Evolutionary conservation across 805 yeast species (phyloP), one percentile per base, ranked within the genome.

Genomic region (Wickerhamiella slavikovae): DNA sequence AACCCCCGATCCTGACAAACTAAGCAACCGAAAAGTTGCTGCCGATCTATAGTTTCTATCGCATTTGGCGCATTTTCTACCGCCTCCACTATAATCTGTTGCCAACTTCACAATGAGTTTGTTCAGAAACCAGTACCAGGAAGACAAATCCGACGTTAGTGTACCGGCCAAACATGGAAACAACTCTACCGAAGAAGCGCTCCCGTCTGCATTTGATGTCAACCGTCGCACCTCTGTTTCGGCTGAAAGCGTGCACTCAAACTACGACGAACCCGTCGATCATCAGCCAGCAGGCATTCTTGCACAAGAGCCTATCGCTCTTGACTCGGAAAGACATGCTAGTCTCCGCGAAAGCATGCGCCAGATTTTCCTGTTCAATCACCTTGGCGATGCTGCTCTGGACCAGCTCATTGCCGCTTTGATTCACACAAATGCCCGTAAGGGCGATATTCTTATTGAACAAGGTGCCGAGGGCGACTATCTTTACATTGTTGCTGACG

Each of bases 401-500:
- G 64, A 63, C 35, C 68, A 85, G 5, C 83, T 89, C 13, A 66
- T 89, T 27, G 66, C 68, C 41, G 91, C 95, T n/a, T 62, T 89
- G 38, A 70, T 72, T 41, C 89, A 76, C 48, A 75, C 76, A 42
- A 52, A 57, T 29, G 67, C 70, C 24, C 45, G 62, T 2, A 58
- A 64, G 31, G 75, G 69, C 32, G 55, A 68, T 4, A 71, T 67
- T 38, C 71, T 85, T 36, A 82, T 83, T 46, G 66, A 56, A 38
- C 94, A 85, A 54, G 95, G 95, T 30, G 94, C 78, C 45, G 93
- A 77, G 46, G 95, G 95, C 40, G 94, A 85, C 54, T 83, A 58
- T 51, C 79, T 85, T 48, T 83, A 82, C 52, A 70, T 83, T 24
- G 67, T 83, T 32, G 95, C 83, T 53, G 52, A 58, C 5, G 98